Percentiles rank a stretch among this genome's conserved stretches.
Evolutionary conservation across 2,329 filamentous ascomycete species (phyloP).

Genomic region (Penicillium corylophilum): DNA sequence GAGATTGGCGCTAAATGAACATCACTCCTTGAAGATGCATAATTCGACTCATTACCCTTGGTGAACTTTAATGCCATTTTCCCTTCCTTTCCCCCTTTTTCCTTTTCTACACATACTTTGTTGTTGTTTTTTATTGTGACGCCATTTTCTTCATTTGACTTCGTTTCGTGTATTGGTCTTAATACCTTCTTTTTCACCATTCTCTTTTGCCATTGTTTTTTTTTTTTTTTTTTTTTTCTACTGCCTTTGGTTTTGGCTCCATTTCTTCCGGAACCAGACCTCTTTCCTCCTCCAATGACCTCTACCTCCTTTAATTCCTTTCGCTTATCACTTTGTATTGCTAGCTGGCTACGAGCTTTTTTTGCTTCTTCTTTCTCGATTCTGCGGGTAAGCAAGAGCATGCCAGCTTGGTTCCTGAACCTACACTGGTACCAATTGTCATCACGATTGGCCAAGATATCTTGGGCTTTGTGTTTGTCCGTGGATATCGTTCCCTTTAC

Average conservation of each 20-base stretch:
- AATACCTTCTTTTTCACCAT: conserved; percentile 21
- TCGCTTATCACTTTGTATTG: conserved; percentile 40
- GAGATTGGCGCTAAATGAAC: conserved; percentile 57
- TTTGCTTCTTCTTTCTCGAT: conserved; percentile 20
- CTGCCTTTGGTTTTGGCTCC: conserved; percentile 23
- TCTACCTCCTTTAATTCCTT: conserved; percentile 31
- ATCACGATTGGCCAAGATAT: background rate
- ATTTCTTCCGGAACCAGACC: conserved; percentile 22
- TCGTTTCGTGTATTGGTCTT: conserved; percentile 37
- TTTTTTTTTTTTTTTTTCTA: conserved; percentile 13
- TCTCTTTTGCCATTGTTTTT: conserved; percentile 17
- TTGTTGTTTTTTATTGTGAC: conserved; percentile 4
- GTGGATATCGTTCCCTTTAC: conserved; percentile 2
- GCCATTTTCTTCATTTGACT: conserved; percentile 22
- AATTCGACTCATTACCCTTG: conserved; percentile 19
- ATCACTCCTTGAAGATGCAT: conserved; percentile 11
- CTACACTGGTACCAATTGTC: background rate
- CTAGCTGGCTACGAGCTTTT: conserved; percentile 39
- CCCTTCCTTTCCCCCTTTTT: conserved; percentile 16
- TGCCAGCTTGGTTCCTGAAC: background rate
- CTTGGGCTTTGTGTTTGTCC: background rate
- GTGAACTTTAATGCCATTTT: conserved; percentile 20
- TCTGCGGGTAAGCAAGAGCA: background rate
- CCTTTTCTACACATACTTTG: conserved; percentile 9
- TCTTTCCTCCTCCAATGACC: conserved; percentile 24